Percentiles rank a stretch among this genome's conserved stretches.
Conservation (phyloP, 768 basidiomycete species). For the Dictyophora rubrovolvata region DNA sequence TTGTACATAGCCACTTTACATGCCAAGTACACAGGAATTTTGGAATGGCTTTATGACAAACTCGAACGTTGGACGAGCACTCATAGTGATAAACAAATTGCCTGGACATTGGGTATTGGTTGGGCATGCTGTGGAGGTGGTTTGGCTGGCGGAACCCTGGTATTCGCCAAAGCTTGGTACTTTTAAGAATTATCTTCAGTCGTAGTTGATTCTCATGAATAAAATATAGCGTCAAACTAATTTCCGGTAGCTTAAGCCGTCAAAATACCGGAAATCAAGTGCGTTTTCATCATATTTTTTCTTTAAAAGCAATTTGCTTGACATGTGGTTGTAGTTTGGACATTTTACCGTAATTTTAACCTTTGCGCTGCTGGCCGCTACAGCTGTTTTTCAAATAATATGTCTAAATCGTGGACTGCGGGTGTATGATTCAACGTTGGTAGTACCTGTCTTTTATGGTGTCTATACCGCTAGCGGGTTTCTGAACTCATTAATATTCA, state of each 20-base stretch:
- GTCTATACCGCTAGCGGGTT: constrained; percentile 82
- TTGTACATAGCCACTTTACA: constrained; percentile 25
- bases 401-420: constrained; percentile 86
- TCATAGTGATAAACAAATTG: constrained; percentile 75
- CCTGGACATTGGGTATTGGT: constrained; percentile 85
- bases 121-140: constrained; percentile 94
- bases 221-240: constrained; percentile 56
- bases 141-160: constrained; percentile 78
- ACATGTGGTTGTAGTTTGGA: constrained; percentile 37
- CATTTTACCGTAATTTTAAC: constrained; percentile 72
- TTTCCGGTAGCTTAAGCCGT: constrained; percentile 67
- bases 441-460: constrained; percentile 92
- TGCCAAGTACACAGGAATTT: constrained; percentile 33
- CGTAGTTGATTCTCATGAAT: constrained; percentile 5
- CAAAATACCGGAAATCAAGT: constrained; percentile 71
- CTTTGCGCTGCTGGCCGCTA: constrained; percentile 44
- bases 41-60: constrained; percentile 46
- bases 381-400: constrained; percentile 83
- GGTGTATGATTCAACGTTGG: constrained; percentile 82
- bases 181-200: constrained; percentile 17
- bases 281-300: background rate
- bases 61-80: constrained; percentile 69
- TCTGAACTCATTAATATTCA: constrained; percentile 40
- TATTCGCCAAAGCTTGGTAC: constrained; percentile 71
- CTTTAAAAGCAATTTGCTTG: background rate